These are phyloP conservation scores for Pseudogymnoascus sp. DNA, from an alignment of 2,329 filamentous ascomycete genomes.

Conservation along the genomic window DNA sequence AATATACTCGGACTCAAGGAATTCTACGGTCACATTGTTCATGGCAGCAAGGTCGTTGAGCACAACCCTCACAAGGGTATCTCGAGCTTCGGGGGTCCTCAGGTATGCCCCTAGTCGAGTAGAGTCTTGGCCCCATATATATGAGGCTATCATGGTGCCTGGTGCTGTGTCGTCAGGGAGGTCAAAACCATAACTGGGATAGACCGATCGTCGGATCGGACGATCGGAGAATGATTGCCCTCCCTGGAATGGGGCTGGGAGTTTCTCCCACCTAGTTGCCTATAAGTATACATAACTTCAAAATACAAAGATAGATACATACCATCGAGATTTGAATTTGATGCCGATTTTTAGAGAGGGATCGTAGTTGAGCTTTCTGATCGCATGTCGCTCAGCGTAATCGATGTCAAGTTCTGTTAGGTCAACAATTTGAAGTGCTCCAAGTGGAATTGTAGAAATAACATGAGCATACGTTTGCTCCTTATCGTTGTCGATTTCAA, in stretches of 20 bases:
- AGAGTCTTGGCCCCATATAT: conserved; percentile 32
- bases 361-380: conserved; percentile 27
- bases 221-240: conserved; percentile 25
- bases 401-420: conserved; percentile 14
- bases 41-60: conserved; percentile 23
- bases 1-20: conserved; percentile 10
- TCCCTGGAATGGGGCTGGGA: conserved; percentile 14
- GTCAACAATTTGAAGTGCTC: conserved; percentile 16
- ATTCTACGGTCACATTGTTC: conserved; percentile 14
- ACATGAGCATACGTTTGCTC: conserved; percentile 13
- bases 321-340: conserved; percentile 28
- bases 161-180: conserved; percentile 20
- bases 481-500: conserved; percentile 12
- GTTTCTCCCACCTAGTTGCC: background rate
- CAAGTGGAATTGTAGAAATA: conserved; percentile 20
- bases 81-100: conserved; percentile 16
- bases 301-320: conserved; percentile 22
- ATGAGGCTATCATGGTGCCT: conserved; percentile 31
- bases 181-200: conserved; percentile 26
- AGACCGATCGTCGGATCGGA: conserved; percentile 25
- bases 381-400: conserved; percentile 22
- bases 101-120: conserved; percentile 23
- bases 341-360: conserved; percentile 28
- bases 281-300: background rate
- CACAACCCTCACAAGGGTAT: conserved; percentile 20